phyloP scores from a whole-genome alignment of 805 yeast species.

The Myxozyma melibiosi region DNA sequence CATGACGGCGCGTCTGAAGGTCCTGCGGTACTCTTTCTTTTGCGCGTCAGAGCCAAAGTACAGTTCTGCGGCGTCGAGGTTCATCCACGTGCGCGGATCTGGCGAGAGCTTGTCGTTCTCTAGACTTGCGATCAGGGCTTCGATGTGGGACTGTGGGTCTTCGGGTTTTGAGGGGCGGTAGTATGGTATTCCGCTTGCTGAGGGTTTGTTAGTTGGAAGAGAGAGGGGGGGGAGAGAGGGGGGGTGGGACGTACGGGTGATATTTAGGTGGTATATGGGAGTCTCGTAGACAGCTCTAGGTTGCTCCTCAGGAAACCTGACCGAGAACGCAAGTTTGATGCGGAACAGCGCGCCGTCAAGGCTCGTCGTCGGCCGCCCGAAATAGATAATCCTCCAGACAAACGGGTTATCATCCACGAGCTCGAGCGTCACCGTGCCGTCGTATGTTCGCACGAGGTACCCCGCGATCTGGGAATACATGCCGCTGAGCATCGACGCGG shows the following conservation, averaged over 20 bases:
- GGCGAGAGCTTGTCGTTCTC: conserved; percentile 18
- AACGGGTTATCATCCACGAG: conserved; percentile 20
- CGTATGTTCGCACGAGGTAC: background rate
- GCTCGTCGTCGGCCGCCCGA: conserved; percentile 22
- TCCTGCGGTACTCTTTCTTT: conserved; percentile 9
- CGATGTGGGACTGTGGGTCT: conserved; percentile 16
- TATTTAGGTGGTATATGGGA: conserved; percentile 19
- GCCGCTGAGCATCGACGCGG: conserved; percentile 8
- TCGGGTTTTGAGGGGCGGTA: conserved; percentile 13
- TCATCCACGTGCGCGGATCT: conserved; percentile 28
- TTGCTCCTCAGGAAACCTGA: conserved; percentile 19
- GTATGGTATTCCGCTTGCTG: conserved; percentile 22
- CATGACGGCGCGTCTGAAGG: conserved; percentile 16
- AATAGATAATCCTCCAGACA: conserved; percentile 16
- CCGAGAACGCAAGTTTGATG: conserved; percentile 7
- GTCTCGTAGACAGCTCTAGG: conserved; percentile 22
- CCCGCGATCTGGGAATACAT: background rate
- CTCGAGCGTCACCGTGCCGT: conserved; percentile 20
- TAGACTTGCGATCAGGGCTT: conserved; percentile 6
- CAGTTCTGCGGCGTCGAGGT: conserved; percentile 16
- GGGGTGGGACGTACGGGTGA: conserved; percentile 8
- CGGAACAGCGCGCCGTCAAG: conserved; percentile 22
- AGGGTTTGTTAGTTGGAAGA: background rate
- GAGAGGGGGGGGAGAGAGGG: background rate
- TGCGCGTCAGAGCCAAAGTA: conserved; percentile 14